phyloP scores from a whole-genome alignment of 306 rosid genomes.

The Sechiopsis laciniata region DNA sequence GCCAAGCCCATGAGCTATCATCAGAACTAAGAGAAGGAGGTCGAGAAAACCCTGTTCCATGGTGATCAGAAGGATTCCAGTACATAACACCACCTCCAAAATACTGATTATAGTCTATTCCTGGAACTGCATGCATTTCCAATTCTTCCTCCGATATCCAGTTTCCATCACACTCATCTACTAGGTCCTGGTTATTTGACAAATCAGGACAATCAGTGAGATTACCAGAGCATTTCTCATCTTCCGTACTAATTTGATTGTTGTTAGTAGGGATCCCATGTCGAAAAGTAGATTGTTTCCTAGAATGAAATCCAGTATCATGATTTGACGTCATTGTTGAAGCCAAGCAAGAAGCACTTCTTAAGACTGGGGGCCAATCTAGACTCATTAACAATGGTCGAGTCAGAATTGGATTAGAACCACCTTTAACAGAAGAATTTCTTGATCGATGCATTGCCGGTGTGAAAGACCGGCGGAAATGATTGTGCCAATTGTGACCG shows the following conservation, averaged over 20 bases:
- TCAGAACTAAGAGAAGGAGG: constrained; percentile 97
- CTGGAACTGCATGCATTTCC: constrained; percentile 84
- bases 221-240: constrained; percentile 67
- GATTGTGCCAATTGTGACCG: constrained; percentile 89
- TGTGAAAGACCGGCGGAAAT: constrained; percentile 67
- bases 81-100: constrained; percentile 98
- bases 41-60: constrained; percentile 77
- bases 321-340: constrained; percentile 54
- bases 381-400: constrained; percentile 73
- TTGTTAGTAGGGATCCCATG: constrained; percentile 53
- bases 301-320: constrained; percentile 65
- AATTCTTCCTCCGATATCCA: constrained; percentile 89
- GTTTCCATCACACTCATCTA: constrained; percentile 76
- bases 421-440: constrained; percentile 53
- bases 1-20: constrained; percentile 95
- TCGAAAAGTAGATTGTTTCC: constrained; percentile 58
- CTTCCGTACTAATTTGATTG: constrained; percentile 53
- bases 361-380: constrained; percentile 89
- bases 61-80: constrained; percentile 86
- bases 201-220: constrained; percentile 55
- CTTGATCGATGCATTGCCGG: constrained; percentile 65
- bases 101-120: constrained; percentile 77
- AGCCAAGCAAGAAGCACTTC: constrained; percentile 58
- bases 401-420: constrained; percentile 56
- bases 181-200: constrained; percentile 49